Evolutionary conservation across 495 filamentous ascomycete genomes (phyloP).

Genomic region (Penicillium flavigenum): DNA sequence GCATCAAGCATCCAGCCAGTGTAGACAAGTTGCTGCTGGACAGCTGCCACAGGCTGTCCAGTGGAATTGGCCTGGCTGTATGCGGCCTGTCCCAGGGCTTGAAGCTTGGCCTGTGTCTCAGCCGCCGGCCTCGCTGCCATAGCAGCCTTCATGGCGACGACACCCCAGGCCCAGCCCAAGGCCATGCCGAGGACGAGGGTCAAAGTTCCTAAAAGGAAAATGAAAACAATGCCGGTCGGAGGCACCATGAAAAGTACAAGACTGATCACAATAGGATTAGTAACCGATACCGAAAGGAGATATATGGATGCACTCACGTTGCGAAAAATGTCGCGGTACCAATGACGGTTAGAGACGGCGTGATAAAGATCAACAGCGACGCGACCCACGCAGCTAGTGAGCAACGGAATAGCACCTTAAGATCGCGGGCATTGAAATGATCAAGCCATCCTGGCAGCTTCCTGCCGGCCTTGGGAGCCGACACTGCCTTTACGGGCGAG

Average conservation of each 20-base stretch:
- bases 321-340: constrained; percentile 35
- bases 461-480: constrained; percentile 13
- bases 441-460: constrained; percentile 40
- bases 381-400: constrained; percentile 45
- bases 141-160: constrained; percentile 44
- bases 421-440: constrained; percentile 47
- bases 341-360: constrained; percentile 29
- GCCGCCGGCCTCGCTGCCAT: constrained; percentile 37
- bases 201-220: constrained; percentile 36
- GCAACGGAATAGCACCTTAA: constrained; percentile 47
- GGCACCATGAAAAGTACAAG: constrained; percentile 40
- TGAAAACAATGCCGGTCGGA: constrained; percentile 39
- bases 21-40: constrained; percentile 32
- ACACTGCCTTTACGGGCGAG: constrained; percentile 4
- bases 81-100: constrained; percentile 34
- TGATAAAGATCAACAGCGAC: constrained; percentile 43
- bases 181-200: constrained; percentile 40
- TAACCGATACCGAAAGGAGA: background rate
- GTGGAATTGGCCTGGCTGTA: constrained; percentile 36
- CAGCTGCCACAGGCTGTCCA: constrained; percentile 22
- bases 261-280: constrained; percentile 21
- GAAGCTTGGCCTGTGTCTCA: constrained; percentile 34
- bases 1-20: constrained; percentile 44
- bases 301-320: constrained; percentile 20
- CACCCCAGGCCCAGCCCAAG: constrained; percentile 44